Evolutionary conservation across 768 basidiomycete species (phyloP).

Genomic region (Tricholoma hemisulphureum): DNA sequence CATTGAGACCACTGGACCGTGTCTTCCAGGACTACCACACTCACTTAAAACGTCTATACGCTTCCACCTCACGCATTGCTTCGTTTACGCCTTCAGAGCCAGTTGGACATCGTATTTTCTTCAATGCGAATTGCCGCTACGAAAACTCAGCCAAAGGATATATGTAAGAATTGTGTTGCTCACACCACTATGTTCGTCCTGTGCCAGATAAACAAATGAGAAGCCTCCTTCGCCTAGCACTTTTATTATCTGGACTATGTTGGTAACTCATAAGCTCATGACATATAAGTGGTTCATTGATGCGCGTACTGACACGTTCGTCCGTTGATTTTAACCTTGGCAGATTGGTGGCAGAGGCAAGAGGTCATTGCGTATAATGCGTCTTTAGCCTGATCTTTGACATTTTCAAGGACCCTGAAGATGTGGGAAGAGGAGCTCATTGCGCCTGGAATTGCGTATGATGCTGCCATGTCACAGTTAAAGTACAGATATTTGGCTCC

Average conservation of each 20-base stretch:
- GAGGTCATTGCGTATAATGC: constrained; percentile 79
- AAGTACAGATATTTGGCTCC: neutral
- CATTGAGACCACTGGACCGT: neutral
- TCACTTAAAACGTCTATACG: constrained; percentile 91
- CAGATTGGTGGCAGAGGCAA: constrained; percentile 76
- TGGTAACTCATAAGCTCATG: constrained; percentile 5
- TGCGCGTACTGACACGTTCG: constrained; percentile 71
- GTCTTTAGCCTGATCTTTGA: constrained; percentile 78
- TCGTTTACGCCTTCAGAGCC: constrained; percentile 87
- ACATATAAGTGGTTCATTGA: constrained; percentile 3
- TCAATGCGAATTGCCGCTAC: constrained; percentile 90
- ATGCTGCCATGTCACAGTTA: neutral
- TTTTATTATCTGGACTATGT: constrained; percentile 82
- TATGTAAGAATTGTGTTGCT: constrained; percentile 19
- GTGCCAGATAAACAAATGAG: constrained; percentile 86
- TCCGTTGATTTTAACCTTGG: constrained; percentile 93
- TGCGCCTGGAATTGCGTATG: neutral
- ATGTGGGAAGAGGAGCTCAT: constrained; percentile 36
- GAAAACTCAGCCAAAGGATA: constrained; percentile 6
- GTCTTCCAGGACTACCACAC: constrained; percentile 24
- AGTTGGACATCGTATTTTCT: constrained; percentile 93
- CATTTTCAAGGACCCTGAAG: constrained; percentile 48
- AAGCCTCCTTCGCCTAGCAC: constrained; percentile 96
- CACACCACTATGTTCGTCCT: constrained; percentile 84
- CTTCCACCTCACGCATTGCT: constrained; percentile 87